Percentiles rank a stretch among this genome's conserved stretches.
These are phyloP conservation scores for Cucurbita argyrosperma DNA, from an alignment of 306 rosid species.

Conservation along the genomic window DNA sequence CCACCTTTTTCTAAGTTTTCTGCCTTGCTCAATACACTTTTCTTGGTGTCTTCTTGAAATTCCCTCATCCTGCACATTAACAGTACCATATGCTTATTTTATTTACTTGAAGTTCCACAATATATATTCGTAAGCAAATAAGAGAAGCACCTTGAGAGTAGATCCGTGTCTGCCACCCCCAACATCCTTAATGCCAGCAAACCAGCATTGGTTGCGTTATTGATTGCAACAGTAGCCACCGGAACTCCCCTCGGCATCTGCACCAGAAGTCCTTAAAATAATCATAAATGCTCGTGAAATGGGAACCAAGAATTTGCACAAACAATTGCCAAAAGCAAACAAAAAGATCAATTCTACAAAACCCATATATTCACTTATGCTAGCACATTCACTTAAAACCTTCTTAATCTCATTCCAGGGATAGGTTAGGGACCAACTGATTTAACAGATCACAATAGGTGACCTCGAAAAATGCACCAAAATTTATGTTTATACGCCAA, in stretches of 20 bases:
- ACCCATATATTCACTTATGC: background rate
- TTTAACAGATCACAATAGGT: background rate
- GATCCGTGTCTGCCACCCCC: constrained; percentile 24
- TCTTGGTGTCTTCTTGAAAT: constrained; percentile 53
- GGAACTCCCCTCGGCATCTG: constrained; percentile 92
- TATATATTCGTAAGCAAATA: background rate
- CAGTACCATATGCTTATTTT: background rate
- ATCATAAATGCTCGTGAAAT: too few relatives aligned
- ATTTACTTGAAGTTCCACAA: too few relatives aligned
- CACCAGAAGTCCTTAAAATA: background rate
- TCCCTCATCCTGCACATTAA: constrained; percentile 50
- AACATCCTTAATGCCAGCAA: constrained; percentile 50
- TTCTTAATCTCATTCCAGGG: background rate
- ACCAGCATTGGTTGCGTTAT: constrained; percentile 80
- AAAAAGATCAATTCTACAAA: background rate
- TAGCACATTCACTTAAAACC: background rate
- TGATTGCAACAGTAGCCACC: constrained; percentile 69
- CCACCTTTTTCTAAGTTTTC: constrained; percentile 49
- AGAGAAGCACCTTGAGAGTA: constrained; percentile 38
- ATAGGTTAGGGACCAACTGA: background rate
- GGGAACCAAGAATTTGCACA: too few relatives aligned
- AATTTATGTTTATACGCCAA: background rate
- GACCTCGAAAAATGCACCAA: background rate
- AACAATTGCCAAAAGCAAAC: too few relatives aligned
- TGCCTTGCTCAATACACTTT: constrained; percentile 47